Conservation (phyloP, 1,139 yeast species). For the Candida buenavistaensis region DNA sequence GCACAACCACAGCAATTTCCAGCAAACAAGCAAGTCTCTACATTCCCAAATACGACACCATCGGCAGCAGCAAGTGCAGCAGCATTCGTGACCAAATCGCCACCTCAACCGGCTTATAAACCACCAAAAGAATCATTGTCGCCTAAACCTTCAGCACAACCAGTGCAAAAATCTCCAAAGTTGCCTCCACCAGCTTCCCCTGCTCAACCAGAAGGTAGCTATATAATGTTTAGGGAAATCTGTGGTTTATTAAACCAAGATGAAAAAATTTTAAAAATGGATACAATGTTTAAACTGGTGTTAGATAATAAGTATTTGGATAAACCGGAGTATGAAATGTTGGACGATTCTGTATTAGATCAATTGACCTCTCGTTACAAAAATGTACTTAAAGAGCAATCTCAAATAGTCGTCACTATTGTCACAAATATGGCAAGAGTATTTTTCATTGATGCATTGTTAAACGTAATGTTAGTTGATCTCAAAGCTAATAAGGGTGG, state of each 20-base stretch:
- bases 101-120: constrained; percentile 2
- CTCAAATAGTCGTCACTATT: constrained; percentile 46
- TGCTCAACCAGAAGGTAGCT: constrained; percentile 6
- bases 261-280: constrained; percentile 47
- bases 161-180: constrained; percentile 1
- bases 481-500: constrained; percentile 51
- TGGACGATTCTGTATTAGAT: constrained; percentile 40
- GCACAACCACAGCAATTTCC: constrained; percentile 1
- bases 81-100: constrained; percentile 11
- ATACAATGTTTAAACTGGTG: constrained; percentile 39
- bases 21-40: background rate
- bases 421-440: constrained; percentile 50
- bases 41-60: background rate
- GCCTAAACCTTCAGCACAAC: constrained; percentile 1
- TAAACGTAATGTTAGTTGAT: constrained; percentile 45
- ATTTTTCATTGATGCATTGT: constrained; percentile 37
- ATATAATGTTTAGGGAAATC: constrained; percentile 35
- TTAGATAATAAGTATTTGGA: constrained; percentile 26
- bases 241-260: constrained; percentile 31
- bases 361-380: constrained; percentile 42
- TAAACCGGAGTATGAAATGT: constrained; percentile 22
- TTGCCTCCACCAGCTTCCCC: constrained; percentile 17
- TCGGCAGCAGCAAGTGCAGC: constrained; percentile 16
- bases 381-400: constrained; percentile 30
- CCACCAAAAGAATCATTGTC: background rate